Base-by-base conservation (phyloP, 2,329 filamentous ascomycete genomes). In the Monosporascus sp. region DNA sequence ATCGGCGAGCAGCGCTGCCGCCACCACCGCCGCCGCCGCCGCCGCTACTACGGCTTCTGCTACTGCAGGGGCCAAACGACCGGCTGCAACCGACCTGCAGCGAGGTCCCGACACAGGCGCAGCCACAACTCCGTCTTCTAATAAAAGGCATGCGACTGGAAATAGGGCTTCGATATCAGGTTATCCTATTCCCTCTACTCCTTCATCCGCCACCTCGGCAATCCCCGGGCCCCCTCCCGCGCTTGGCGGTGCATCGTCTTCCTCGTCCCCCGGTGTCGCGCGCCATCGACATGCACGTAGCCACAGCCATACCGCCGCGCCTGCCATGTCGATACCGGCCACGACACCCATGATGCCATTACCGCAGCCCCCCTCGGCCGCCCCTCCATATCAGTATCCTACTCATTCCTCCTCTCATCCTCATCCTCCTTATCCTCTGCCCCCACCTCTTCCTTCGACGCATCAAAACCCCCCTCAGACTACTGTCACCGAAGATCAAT, bases 51-150 rank as follows among this genome's bases (percentile, higher is more conserved):
- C 47, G 54, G 55, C 43, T 22, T 35, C 24, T 19, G 24, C 52
- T 35, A 31, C 26, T n/a, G 56, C 60, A 59, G 62, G 62, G 55
- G 57, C 62, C 53, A 68, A 68, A 60, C 66, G 66, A 65, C 63
- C 65, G 55, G 65, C 66, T 62, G 58, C 66, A 65, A 62, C 66
- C 60, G 65, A 68, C 59, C 63, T 68, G 64, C 65, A 69, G 60
- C 66, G 62, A 62, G 64, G 54, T 65, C 57, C 64, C 63, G 65
- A 64, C 56, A 51, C 61, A 57, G 63, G 58, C 62, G 61, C 61
- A 31, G 45, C 37, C n/a, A 50, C 51, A 56, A 67, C 66, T 55
- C 63, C 66, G 52, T 62, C 61, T 14, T 7, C 31, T 14, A 35
- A 4, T 50, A 69, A 69, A 56, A 60, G 65, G 60, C 66, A 67